A percentile compares a stretch with the other conserved stretches of the same genome.
These are phyloP conservation scores for Lizanozyma gosingica DNA, from an alignment of 1,139 yeast genomes.

Conservation along the genomic window DNA sequence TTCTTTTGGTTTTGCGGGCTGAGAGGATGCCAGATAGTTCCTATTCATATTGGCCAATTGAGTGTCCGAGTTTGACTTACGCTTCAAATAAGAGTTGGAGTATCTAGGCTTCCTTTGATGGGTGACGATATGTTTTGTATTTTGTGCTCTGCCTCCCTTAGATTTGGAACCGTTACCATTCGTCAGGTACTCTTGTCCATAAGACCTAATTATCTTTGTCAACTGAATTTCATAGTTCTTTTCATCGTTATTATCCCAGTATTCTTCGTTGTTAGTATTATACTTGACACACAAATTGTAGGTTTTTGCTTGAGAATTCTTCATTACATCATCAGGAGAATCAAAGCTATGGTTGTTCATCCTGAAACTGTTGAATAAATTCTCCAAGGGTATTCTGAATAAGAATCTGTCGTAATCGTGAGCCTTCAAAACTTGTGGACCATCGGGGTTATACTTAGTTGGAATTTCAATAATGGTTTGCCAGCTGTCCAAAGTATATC, in stretches of 20 bases:
- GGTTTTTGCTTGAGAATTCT: slow-evolving; percentile 12
- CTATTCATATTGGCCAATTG: slow-evolving; percentile 11
- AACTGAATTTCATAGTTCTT: slow-evolving; percentile 52
- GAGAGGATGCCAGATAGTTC: slow-evolving; percentile 2
- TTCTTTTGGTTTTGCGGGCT: slow-evolving; percentile 5
- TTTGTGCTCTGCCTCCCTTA: not conserved
- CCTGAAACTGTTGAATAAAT: slow-evolving; percentile 23
- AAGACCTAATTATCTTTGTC: slow-evolving; percentile 4
- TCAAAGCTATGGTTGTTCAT: slow-evolving; percentile 12
- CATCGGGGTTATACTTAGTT: slow-evolving; percentile 53
- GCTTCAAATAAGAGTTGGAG: slow-evolving; percentile 29
- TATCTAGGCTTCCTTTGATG: slow-evolving; percentile 22
- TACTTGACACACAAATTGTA: slow-evolving; percentile 55
- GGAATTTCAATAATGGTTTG: slow-evolving; percentile 60
- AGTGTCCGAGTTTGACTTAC: slow-evolving; percentile 22
- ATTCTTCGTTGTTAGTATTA: slow-evolving; percentile 39
- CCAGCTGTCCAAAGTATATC: slow-evolving; percentile 71
- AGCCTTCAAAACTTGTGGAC: slow-evolving; percentile 41
- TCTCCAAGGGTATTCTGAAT: slow-evolving; percentile 44
- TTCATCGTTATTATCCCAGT: slow-evolving; percentile 69
- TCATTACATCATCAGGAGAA: slow-evolving; percentile 9
- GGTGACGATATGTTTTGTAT: not conserved
- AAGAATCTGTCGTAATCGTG: slow-evolving; percentile 50
- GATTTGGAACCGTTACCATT: not conserved
- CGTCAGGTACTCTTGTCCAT: not conserved